phyloP scores from a whole-genome alignment of 164 flowering plant species.

The grape (Vitis vinifera) region DNA sequence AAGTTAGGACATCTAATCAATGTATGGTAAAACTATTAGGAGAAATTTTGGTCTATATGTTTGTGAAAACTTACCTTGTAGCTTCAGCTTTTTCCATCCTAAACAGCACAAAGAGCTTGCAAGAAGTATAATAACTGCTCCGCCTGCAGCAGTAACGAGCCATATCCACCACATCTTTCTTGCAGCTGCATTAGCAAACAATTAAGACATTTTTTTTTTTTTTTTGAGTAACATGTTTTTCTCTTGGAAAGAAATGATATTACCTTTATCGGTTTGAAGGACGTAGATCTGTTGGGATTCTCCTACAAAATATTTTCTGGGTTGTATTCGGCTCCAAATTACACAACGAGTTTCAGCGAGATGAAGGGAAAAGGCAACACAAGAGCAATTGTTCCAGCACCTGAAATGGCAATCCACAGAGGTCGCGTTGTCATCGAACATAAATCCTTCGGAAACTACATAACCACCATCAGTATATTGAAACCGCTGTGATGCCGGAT shows the following conservation, averaged over 20 bases:
- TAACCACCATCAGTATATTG: background rate
- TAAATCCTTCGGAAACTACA: background rate
- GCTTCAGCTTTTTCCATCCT: slow-evolving; percentile 5
- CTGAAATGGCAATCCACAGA: slow-evolving; percentile 15
- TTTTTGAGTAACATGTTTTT: too few species aligned
- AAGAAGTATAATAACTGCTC: background rate
- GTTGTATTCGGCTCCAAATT: slow-evolving; percentile 9
- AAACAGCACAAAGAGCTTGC: background rate
- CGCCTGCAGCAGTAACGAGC: background rate
- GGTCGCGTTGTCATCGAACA: background rate
- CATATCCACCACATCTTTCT: slow-evolving; percentile 10
- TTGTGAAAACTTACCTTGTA: slow-evolving; percentile 1
- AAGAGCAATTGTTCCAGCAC: slow-evolving; percentile 24
- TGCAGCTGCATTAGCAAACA: background rate
- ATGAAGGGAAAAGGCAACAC: slow-evolving; percentile 18
- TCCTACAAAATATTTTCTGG: background rate
- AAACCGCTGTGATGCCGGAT: background rate
- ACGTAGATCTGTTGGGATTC: background rate
- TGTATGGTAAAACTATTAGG: too few species aligned
- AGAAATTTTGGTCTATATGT: background rate
- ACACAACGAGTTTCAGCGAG: slow-evolving; percentile 6
- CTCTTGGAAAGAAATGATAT: too few species aligned
- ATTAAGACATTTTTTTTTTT: too few species aligned
- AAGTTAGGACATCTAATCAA: background rate
- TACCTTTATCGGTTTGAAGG: slow-evolving; percentile 3